Base-by-base conservation (phyloP, 2,329 filamentous ascomycete species). In the Diaporthe batatas region DNA sequence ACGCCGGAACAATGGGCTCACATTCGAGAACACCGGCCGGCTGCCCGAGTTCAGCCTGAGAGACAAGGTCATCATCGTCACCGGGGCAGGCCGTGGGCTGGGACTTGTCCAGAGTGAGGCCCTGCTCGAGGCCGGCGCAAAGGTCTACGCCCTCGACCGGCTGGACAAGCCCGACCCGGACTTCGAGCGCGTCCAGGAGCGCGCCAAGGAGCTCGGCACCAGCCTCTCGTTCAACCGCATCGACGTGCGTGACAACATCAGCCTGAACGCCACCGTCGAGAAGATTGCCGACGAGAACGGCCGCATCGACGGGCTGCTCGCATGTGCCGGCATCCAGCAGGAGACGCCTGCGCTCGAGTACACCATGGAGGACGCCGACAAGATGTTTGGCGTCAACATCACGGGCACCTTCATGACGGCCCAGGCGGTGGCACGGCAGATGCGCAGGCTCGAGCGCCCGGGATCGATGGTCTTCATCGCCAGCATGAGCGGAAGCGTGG, bases 401-500 rank as follows among this genome's bases (percentile, higher is more conserved):
- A 96, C 91, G n/a, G 95, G 95, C 16, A 91, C 89, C 36, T 94
- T 94, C 83, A 90, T 95, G 88, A 97, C 94, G 75, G 94, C 94
- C 34, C 94, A 96, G 85, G 94, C 94, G 25, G 93, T 94, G n/a
- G 95, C 95, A 44, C 88, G 91, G 71, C 92, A 96, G 80, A 91
- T 93, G 88, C 84, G 91, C 29, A 86, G 87, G 67, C 84, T 89
- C 36, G 86, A 89, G 72, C 85, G 83, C 34, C 83, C 84, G 7
- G 91, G 91, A 0, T 92, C 89, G 79, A 88, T 93, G 73, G 89
- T 90, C 18, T 82, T 93, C 78, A 91, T 93, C 78, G 91, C 87
- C n/a, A 91, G 89, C 76, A 93, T 93, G 91, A 91, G 90, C 76
- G 91, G 88, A 23, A 89, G 87, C 6, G 86, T 93, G 76, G 91